These are phyloP conservation scores for Tardiomyces depauwii DNA, from an alignment of 1,139 yeast species.

Conservation along the genomic window DNA sequence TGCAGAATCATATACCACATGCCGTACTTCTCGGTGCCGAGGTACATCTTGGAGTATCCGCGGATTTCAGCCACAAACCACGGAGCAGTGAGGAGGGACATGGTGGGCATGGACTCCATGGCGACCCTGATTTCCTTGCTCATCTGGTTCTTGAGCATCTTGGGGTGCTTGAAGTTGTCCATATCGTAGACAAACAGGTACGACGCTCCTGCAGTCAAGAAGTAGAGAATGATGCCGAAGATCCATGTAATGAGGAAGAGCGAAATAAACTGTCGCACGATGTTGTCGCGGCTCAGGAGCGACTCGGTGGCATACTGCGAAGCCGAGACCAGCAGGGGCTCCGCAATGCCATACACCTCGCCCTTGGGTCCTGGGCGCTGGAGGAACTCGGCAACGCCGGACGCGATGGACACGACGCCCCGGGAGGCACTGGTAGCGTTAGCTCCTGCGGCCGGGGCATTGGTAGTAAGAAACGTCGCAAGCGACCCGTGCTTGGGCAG, in stretches of 20 bases:
- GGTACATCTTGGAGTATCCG: constrained; percentile 74
- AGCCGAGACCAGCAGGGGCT: constrained; percentile 28
- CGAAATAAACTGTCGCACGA: constrained; percentile 58
- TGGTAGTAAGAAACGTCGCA: constrained; percentile 1
- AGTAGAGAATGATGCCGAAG: constrained; percentile 77
- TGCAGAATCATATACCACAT: constrained; percentile 55
- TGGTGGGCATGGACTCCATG: constrained; percentile 66
- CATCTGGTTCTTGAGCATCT: constrained; percentile 90
- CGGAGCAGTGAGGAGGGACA: constrained; percentile 81
- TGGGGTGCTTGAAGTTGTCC: constrained; percentile 87
- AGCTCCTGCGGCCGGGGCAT: neutral
- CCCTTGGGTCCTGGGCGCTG: constrained; percentile 3
- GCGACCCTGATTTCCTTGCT: constrained; percentile 73
- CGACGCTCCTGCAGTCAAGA: constrained; percentile 63
- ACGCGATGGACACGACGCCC: constrained; percentile 2
- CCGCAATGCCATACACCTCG: constrained; percentile 12
- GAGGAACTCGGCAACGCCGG: constrained; percentile 2
- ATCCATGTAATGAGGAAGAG: constrained; percentile 62
- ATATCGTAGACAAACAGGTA: constrained; percentile 74
- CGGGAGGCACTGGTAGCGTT: constrained; percentile 6
- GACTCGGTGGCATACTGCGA: constrained; percentile 49
- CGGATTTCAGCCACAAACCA: constrained; percentile 77
- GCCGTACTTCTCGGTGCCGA: constrained; percentile 54
- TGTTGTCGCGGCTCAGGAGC: constrained; percentile 55
- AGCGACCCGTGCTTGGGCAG: constrained; percentile 29